These are phyloP conservation scores for Delonix regia DNA, from an alignment of 306 rosid genomes.

Conservation along the genomic window DNA sequence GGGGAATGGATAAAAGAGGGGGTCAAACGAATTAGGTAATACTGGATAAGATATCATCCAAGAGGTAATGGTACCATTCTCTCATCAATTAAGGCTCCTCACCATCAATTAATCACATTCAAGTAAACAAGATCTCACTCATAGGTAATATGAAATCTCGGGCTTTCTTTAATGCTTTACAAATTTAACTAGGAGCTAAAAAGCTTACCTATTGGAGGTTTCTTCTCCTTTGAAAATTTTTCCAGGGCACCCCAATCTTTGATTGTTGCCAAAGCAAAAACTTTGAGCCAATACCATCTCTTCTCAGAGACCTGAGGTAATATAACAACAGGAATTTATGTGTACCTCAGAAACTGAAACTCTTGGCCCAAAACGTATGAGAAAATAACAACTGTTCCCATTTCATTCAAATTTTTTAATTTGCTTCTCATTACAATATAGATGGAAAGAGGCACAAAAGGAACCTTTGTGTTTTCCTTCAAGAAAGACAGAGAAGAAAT, in stretches of 20 bases:
- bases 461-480: slow-evolving; percentile 16
- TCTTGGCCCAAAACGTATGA: background rate
- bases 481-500: slow-evolving; percentile 10
- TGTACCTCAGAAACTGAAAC: slow-evolving; percentile 20
- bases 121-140: slow-evolving; percentile 5
- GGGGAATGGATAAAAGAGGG: background rate
- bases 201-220: slow-evolving; percentile 84
- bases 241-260: slow-evolving; percentile 93
- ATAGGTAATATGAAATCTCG: background rate
- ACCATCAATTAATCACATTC: slow-evolving; percentile 10
- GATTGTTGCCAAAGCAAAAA: slow-evolving; percentile 93
- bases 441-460: slow-evolving; percentile 24
- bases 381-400: background rate
- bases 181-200: slow-evolving; percentile 5
- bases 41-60: slow-evolving; percentile 20
- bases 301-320: slow-evolving; percentile 88
- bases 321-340: slow-evolving; percentile 25
- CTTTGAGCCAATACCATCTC: slow-evolving; percentile 99
- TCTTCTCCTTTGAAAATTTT: slow-evolving; percentile 90
- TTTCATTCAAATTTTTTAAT: slow-evolving; percentile 8
- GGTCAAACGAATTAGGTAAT: background rate
- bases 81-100: slow-evolving; percentile 6
- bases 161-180: background rate
- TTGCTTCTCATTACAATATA: slow-evolving; percentile 18
- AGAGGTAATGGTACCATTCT: slow-evolving; percentile 4